Base-by-base conservation (phyloP, 192 early-diverging fungal species). In the Podila epicladia region DNA sequence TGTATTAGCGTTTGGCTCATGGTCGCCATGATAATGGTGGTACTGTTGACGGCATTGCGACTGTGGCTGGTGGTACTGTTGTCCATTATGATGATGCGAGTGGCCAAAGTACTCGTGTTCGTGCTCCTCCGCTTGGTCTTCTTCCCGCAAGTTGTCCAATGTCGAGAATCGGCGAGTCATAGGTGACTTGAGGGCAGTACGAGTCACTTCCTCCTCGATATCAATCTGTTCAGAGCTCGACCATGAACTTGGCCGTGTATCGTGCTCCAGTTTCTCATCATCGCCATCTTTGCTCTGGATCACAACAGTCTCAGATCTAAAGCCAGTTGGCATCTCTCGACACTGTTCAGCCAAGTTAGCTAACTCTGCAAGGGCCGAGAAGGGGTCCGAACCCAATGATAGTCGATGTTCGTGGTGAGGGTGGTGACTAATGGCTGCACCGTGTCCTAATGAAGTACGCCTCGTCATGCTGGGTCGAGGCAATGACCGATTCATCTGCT, bases 351-450 rank as follows among this genome's bases (percentile, higher is more conserved):
- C 77, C 41, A 69, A 31, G 57, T 68, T 65, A 11, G 77, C 77
- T 32, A 80, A 61, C 58, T 80, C 77, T 26, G 77, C 67, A 11
- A 80, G 64, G 1, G 77, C 77, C 3, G 77, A 80, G 50, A 73
- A 80, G 0, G 65, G 77, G 38, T 80, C 71, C 4, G 58, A 37
- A 51, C 69, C 71, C 19, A 73, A 20, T 19, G 71, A 73, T 4
- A 57, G 33, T 22, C 38, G 66, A 22, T 60, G 71, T 29, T 80
- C 51, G 9, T 73, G 60, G 38, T 69, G 61, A 28, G 49, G 22
- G 8, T 17, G 12, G 3, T 69, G 53, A 61, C 19, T 17, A 35
- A 33, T 24, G 58, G 26, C 13, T 5, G 64, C 57, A 5, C 53
- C 53, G 22, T 69, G 67, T 31, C 67, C 74, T 45, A 76, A 32